Evolutionary conservation across 2,329 filamentous ascomycete genomes (phyloP).

Genomic region (Trichoderma atrobrunneum): DNA sequence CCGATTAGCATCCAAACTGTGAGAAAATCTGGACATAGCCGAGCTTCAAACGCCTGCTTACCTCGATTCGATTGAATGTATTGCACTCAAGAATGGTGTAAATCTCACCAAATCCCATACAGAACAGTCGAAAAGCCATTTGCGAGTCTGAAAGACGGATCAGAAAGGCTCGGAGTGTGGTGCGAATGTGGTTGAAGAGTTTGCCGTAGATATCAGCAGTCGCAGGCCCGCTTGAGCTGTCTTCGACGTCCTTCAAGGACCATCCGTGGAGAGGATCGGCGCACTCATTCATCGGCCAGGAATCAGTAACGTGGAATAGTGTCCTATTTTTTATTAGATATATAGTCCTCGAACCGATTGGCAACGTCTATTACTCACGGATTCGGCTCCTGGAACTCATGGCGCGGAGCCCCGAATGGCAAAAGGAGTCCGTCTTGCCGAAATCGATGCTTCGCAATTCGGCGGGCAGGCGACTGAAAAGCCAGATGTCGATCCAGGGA

Average conservation of each 20-base stretch:
- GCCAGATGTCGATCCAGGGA: not conserved
- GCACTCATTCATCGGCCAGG: not conserved
- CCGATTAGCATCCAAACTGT: not conserved
- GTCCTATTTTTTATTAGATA: not conserved
- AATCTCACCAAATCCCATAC: not conserved
- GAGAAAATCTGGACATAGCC: not conserved
- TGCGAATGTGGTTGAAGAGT: not conserved
- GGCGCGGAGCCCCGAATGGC: not conserved
- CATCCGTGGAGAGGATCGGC: not conserved
- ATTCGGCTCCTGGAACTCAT: not conserved
- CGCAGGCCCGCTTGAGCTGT: not conserved
- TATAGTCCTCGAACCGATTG: not conserved
- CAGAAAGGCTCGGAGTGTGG: not conserved
- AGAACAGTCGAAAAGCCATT: not conserved
- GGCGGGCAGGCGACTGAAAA: not conserved
- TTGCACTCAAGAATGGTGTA: not conserved
- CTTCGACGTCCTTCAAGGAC: not conserved
- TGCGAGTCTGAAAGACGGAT: not conserved
- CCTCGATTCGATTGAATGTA: not conserved
- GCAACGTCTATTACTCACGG: not conserved
- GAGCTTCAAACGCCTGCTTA: not conserved
- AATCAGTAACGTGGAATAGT: not conserved
- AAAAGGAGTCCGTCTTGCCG: conserved; percentile 1
- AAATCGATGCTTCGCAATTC: not conserved
- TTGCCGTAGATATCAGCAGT: conserved; percentile 11